Evolutionary conservation across 2,329 filamentous ascomycete genomes (phyloP).

Genomic region (Fusarium pseudoanthophilum): DNA sequence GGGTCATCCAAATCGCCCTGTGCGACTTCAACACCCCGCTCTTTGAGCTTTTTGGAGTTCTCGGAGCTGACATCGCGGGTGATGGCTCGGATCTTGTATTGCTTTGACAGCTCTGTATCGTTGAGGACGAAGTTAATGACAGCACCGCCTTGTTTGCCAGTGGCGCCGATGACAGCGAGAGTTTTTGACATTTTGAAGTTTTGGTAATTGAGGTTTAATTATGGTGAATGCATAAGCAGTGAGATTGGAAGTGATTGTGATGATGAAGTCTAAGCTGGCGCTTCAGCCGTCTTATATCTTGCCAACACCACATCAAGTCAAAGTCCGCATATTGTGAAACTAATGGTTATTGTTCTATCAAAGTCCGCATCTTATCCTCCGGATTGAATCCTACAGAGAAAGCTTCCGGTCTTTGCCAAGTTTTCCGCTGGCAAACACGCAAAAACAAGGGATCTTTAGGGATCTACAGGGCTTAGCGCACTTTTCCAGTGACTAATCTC

Average conservation of each 20-base stretch:
- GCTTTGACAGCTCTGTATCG: slow-evolving; percentile 55
- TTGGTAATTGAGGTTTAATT: no score
- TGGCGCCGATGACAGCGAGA: slow-evolving; percentile 62
- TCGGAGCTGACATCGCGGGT: slow-evolving; percentile 56
- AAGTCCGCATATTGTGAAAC: background rate
- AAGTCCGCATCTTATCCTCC: background rate
- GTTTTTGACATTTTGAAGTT: slow-evolving; percentile 46
- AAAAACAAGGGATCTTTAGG: background rate
- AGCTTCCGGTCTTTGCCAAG: background rate
- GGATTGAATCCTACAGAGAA: background rate
- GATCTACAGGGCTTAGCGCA: slow-evolving; percentile 7
- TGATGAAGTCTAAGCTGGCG: background rate
- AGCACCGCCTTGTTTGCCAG: slow-evolving; percentile 62
- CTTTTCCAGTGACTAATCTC: slow-evolving; percentile 4
- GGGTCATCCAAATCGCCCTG: slow-evolving; percentile 55
- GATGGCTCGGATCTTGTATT: slow-evolving; percentile 61
- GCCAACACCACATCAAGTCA: background rate
- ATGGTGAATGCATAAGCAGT: background rate
- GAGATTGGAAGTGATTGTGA: background rate
- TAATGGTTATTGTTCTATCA: background rate
- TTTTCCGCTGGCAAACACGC: background rate
- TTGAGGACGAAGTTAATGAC: slow-evolving; percentile 58
- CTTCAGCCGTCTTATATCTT: slow-evolving; percentile 1
- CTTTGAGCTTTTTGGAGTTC: slow-evolving; percentile 46
- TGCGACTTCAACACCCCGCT: slow-evolving; percentile 47